phyloP scores from a whole-genome alignment of 73 alveolate species.

The Paramecium octaurelia region DNA sequence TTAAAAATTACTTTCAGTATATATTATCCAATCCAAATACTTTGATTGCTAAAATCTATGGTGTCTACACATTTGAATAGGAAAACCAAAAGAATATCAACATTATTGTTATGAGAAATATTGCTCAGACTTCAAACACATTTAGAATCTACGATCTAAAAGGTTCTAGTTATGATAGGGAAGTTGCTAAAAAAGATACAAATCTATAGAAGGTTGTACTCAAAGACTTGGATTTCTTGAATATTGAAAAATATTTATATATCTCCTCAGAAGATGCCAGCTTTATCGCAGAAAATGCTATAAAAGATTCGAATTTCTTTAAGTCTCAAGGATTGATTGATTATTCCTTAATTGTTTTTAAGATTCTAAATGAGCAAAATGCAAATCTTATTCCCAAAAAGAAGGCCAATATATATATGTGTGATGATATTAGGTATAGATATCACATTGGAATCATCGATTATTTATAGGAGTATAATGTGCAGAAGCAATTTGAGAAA shows the following conservation, averaged over 20 bases:
- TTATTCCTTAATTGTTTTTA: constrained; percentile 55
- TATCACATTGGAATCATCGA: constrained; percentile 61
- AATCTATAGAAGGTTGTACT: constrained; percentile 39
- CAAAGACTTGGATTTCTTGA: constrained; percentile 57
- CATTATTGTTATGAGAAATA: constrained; percentile 50
- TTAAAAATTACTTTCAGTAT: constrained; percentile 28
- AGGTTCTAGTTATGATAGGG: constrained; percentile 62
- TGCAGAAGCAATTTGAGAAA: constrained; percentile 39
- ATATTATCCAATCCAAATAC: constrained; percentile 19
- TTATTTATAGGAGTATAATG: constrained; percentile 54
- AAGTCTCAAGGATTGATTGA: constrained; percentile 52
- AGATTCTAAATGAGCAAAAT: constrained; percentile 38
- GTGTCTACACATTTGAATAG: constrained; percentile 55
- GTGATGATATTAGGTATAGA: constrained; percentile 45
- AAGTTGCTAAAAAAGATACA: constrained; percentile 42
- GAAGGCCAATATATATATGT: neutral
- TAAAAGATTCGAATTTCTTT: constrained; percentile 52
- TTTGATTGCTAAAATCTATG: constrained; percentile 57
- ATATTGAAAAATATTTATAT: constrained; percentile 45
- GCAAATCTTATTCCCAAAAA: neutral
- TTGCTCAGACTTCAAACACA: constrained; percentile 33
- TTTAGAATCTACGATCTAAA: constrained; percentile 53
- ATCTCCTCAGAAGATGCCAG: neutral
- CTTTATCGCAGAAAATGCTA: constrained; percentile 13
- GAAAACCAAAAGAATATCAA: constrained; percentile 22